These are phyloP conservation scores for Allium sativum DNA, from an alignment of 106 monocot species.

Conservation along the genomic window DNA sequence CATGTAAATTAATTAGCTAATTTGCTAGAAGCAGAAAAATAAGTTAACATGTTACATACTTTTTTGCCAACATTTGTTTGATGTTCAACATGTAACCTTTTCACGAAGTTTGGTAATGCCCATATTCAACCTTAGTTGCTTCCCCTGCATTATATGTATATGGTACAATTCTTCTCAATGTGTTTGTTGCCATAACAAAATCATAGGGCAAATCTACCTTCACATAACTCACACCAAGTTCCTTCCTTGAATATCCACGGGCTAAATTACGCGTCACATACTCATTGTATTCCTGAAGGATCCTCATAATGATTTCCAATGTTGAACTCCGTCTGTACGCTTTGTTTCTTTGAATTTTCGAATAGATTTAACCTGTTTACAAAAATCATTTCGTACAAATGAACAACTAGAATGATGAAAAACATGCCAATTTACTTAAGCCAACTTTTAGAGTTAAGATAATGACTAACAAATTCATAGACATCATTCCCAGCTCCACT, in stretches of 20 bases:
- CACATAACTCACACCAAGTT: conserved; percentile 80
- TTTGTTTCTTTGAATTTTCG: conserved; percentile 89
- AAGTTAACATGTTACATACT: conserved; percentile 1
- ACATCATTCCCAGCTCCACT: conserved; percentile 84
- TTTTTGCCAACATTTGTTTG: conserved; percentile 44
- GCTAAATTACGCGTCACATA: conserved; percentile 92
- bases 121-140: conserved; percentile 18
- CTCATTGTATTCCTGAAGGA: conserved; percentile 74
- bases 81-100: conserved; percentile 44
- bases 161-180: not conserved
- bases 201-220: conserved; percentile 28
- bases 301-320: conserved; percentile 86
- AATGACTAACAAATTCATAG: conserved; percentile 73
- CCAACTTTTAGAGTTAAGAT: conserved; percentile 3
- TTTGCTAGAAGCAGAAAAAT: not conserved
- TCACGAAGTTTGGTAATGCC: conserved; percentile 26
- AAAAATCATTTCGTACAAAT: conserved; percentile 4
- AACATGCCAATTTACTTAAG: conserved; percentile 1
- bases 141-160: conserved; percentile 20
- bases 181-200: not conserved
- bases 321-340: conserved; percentile 77
- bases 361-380: conserved; percentile 55
- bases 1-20: not conserved
- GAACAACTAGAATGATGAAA: not conserved
- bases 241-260: conserved; percentile 72